Percentiles rank a stretch among this genome's conserved stretches.
phyloP scores from a whole-genome alignment of 2,329 filamentous ascomycete species.

The Teratosphaeriaceae sp. region DNA sequence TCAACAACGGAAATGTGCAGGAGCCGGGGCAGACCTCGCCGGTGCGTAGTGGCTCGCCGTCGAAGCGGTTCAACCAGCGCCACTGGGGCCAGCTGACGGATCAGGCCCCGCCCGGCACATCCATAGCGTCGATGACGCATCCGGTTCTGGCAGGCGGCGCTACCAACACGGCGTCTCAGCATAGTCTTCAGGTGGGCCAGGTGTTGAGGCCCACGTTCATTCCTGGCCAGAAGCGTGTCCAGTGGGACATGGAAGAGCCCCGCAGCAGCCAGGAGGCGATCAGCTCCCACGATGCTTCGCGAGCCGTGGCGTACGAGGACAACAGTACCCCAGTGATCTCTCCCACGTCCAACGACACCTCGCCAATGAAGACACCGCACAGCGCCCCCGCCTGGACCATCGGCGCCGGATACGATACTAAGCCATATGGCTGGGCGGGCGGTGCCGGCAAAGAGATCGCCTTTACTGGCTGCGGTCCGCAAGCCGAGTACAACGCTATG shows the following conservation, averaged over 20 bases:
- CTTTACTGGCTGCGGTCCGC: constrained; percentile 26
- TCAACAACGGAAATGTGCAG: background rate
- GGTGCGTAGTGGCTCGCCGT: constrained; percentile 1
- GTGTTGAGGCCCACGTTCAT: constrained; percentile 12
- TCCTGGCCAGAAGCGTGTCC: constrained; percentile 11
- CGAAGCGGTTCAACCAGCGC: constrained; percentile 8
- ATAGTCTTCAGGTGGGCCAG: constrained; percentile 13
- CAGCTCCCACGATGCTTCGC: constrained; percentile 10
- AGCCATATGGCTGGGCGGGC: constrained; percentile 27
- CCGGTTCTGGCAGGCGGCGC: too few species aligned
- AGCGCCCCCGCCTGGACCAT: constrained; percentile 16
- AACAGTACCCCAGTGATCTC: constrained; percentile 7
- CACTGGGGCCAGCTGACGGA: constrained; percentile 11
- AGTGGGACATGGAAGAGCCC: constrained; percentile 13
- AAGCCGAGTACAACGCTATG: constrained; percentile 25
- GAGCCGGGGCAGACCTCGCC: background rate
- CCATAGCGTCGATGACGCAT: background rate
- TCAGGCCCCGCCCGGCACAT: background rate
- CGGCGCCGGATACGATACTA: constrained; percentile 9
- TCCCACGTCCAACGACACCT: constrained; percentile 11
- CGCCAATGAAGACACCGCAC: constrained; percentile 8
- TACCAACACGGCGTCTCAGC: background rate
- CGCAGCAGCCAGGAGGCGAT: constrained; percentile 10
- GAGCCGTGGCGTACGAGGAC: background rate
- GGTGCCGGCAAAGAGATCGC: constrained; percentile 31